These are phyloP conservation scores for Arthrobotrys entomopaga DNA, from an alignment of 2,329 filamentous ascomycete genomes.

Conservation along the genomic window DNA sequence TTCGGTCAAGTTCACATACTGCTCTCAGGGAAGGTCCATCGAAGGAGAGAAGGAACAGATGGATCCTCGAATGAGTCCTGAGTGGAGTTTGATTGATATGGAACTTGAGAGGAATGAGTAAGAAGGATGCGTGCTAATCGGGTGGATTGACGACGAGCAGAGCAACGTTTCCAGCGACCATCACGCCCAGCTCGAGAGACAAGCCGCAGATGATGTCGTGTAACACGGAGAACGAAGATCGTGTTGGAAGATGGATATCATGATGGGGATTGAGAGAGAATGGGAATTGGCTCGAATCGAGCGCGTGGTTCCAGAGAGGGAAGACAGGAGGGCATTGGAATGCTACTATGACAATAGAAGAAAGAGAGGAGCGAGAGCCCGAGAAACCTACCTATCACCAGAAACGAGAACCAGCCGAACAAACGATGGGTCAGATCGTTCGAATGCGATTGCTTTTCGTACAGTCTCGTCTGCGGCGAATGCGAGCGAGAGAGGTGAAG, in stretches of 20 bases:
- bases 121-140: no score
- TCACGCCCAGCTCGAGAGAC: no score
- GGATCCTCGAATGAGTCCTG: no score
- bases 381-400: conserved; percentile 48
- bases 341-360: conserved; percentile 11
- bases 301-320: neutral
- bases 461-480: conserved; percentile 5
- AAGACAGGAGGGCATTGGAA: neutral
- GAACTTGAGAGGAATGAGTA: no score
- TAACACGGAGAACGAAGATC: no score
- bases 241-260: neutral
- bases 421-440: conserved; percentile 21
- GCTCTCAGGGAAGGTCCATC: neutral
- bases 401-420: conserved; percentile 34
- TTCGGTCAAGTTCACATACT: no score
- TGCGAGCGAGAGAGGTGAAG: neutral
- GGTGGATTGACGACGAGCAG: no score
- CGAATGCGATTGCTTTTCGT: conserved; percentile 3
- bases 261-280: neutral
- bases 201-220: no score
- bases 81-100: no score
- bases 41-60: neutral
- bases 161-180: no score
- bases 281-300: neutral
- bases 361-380: neutral